Conservation (phyloP, 352 stramenopile genomes). For the Phytophthora kernoviae region DNA sequence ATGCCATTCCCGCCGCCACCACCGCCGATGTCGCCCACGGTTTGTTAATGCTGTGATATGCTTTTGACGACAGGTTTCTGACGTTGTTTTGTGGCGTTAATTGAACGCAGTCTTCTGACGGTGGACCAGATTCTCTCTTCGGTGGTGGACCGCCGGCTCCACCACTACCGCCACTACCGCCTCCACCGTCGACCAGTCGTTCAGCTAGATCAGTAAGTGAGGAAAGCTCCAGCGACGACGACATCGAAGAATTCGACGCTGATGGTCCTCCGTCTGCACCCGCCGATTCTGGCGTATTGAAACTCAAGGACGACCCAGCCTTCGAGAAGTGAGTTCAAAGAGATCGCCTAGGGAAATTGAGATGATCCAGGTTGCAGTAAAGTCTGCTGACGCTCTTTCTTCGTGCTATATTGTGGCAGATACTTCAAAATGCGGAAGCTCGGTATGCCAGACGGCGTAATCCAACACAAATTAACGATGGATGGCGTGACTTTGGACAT, state of each 20-base stretch:
- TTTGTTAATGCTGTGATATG: constrained; percentile 37
- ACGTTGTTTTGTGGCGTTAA: constrained; percentile 34
- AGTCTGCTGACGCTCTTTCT: constrained; percentile 5
- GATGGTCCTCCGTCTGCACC: constrained; percentile 30
- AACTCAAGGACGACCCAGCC: constrained; percentile 80
- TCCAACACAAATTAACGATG: constrained; percentile 84
- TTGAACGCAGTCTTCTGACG: constrained; percentile 48
- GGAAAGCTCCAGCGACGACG: constrained; percentile 68
- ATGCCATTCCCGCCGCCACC: constrained; percentile 52
- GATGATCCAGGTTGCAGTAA: too few species aligned
- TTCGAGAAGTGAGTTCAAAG: constrained; percentile 64
- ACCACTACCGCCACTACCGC: constrained; percentile 50
- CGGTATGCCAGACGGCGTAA: constrained; percentile 75
- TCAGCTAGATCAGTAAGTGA: constrained; percentile 38
- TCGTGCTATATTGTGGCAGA: constrained; percentile 46
- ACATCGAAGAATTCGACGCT: constrained; percentile 51
- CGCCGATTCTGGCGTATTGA: constrained; percentile 49
- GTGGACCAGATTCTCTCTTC: constrained; percentile 57
- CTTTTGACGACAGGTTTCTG: too few species aligned
- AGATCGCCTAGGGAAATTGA: too few species aligned
- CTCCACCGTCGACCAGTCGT: constrained; percentile 22
- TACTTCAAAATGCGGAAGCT: constrained; percentile 89
- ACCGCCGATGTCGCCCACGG: constrained; percentile 61
- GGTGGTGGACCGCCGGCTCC: constrained; percentile 51
- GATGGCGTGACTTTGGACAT: constrained; percentile 77